phyloP scores from a whole-genome alignment of 2,329 filamentous ascomycete species.

The Ophiognomonia clavigignenti-juglandacearum region DNA sequence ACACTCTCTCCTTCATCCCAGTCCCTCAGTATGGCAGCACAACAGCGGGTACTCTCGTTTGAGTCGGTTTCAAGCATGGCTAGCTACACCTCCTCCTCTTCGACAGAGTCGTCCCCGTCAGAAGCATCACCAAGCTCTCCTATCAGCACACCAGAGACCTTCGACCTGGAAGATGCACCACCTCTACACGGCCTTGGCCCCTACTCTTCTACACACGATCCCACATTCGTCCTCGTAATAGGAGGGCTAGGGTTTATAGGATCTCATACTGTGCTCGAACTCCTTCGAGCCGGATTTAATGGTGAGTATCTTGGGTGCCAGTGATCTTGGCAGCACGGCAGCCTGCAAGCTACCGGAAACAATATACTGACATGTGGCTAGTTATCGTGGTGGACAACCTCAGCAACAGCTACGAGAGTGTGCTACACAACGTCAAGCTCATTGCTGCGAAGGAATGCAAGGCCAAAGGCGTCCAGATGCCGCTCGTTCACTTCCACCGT shows the following conservation, averaged over 20 bases:
- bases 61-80: constrained; percentile 10
- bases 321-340: not conserved
- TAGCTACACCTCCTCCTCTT: constrained; percentile 12
- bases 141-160: constrained; percentile 15
- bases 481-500: constrained; percentile 31
- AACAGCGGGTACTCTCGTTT: not conserved
- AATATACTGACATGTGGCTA: constrained; percentile 4
- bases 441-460: constrained; percentile 25
- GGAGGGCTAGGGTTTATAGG: constrained; percentile 53
- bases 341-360: not conserved
- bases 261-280: constrained; percentile 49
- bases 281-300: constrained; percentile 49
- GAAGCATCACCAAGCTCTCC: constrained; percentile 16
- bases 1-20: not conserved
- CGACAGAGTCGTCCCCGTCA: constrained; percentile 11
- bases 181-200: constrained; percentile 10
- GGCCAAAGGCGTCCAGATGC: constrained; percentile 19
- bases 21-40: not conserved
- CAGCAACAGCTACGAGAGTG: constrained; percentile 36
- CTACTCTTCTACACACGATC: constrained; percentile 11
- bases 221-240: constrained; percentile 39
- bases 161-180: constrained; percentile 16
- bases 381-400: constrained; percentile 42
- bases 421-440: constrained; percentile 24
- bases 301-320: constrained; percentile 19